phyloP scores from a whole-genome alignment of 345 rosid genomes.

The Toxicodendron radicans region DNA sequence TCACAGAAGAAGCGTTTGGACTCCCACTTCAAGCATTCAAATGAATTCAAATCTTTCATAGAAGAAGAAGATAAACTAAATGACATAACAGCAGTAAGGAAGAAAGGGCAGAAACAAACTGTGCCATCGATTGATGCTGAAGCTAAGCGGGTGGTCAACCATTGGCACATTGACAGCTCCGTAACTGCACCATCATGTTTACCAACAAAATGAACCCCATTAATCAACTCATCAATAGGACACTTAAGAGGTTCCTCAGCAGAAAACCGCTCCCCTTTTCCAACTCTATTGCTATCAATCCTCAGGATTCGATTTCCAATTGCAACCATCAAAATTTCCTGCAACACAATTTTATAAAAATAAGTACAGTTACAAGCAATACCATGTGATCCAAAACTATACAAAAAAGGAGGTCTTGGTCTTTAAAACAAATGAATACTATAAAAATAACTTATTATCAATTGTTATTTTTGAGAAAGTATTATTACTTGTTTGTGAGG shows the following conservation, averaged over 20 bases:
- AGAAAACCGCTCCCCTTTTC: constrained; percentile 45
- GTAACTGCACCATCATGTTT: constrained; percentile 71
- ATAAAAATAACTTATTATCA: background rate
- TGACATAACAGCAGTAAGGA: background rate
- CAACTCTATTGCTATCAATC: constrained; percentile 60
- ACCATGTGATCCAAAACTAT: constrained; percentile 19
- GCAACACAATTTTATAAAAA: constrained; percentile 1
- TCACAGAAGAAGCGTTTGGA: background rate
- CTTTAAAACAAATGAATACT: background rate
- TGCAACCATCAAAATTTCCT: constrained; percentile 74
- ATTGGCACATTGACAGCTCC: constrained; percentile 73
- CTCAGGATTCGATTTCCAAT: constrained; percentile 59
- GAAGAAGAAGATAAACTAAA: constrained; percentile 7
- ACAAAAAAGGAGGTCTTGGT: background rate
- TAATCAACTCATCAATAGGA: constrained; percentile 53
- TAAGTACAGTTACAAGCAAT: background rate
- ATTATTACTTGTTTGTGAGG: constrained; percentile 72
- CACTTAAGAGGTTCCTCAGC: constrained; percentile 62
- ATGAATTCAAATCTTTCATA: background rate
- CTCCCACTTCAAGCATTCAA: background rate
- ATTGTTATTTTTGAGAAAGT: background rate
- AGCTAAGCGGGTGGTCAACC: constrained; percentile 72
- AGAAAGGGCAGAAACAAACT: constrained; percentile 36
- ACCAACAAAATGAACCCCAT: constrained; percentile 72
- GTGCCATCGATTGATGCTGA: constrained; percentile 79